Evolutionary conservation across 371 early-diverging fungal species (phyloP).

Genomic region (Nematocida sp.): DNA sequence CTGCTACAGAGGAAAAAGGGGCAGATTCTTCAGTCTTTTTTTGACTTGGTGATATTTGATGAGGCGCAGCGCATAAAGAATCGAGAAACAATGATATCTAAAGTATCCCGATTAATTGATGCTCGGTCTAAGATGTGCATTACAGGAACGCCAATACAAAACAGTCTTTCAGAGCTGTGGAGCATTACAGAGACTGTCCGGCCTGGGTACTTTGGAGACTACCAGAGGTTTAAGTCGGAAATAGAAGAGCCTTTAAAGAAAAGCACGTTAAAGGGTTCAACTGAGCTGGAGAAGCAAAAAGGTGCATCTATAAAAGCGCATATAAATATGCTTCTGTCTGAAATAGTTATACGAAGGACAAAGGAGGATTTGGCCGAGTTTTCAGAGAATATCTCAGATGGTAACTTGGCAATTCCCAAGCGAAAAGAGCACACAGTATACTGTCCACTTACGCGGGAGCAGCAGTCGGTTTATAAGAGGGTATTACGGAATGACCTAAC

Average conservation of each 20-base stretch:
- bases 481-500: slow-evolving; percentile 76
- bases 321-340: slow-evolving; percentile 81
- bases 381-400: background rate
- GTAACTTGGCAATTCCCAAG: slow-evolving; percentile 76
- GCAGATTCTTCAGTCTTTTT: slow-evolving; percentile 71
- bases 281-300: slow-evolving; percentile 75
- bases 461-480: slow-evolving; percentile 76
- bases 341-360: slow-evolving; percentile 82
- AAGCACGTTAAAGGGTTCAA: slow-evolving; percentile 47
- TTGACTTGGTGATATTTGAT: slow-evolving; percentile 87
- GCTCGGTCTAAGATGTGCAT: slow-evolving; percentile 76
- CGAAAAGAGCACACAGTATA: slow-evolving; percentile 86
- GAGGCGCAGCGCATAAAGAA: slow-evolving; percentile 96
- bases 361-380: slow-evolving; percentile 77
- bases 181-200: slow-evolving; percentile 86
- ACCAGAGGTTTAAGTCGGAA: slow-evolving; percentile 77
- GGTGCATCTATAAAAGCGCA: slow-evolving; percentile 83
- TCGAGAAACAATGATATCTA: slow-evolving; percentile 81
- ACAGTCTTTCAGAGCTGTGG: slow-evolving; percentile 91
- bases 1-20: slow-evolving; percentile 13
- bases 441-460: slow-evolving; percentile 78
- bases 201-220: slow-evolving; percentile 84
- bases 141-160: slow-evolving; percentile 95
- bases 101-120: slow-evolving; percentile 74
- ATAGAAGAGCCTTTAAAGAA: slow-evolving; percentile 65